Conservation (phyloP, 345 rosid species). For the Eucalyptus globulus region DNA sequence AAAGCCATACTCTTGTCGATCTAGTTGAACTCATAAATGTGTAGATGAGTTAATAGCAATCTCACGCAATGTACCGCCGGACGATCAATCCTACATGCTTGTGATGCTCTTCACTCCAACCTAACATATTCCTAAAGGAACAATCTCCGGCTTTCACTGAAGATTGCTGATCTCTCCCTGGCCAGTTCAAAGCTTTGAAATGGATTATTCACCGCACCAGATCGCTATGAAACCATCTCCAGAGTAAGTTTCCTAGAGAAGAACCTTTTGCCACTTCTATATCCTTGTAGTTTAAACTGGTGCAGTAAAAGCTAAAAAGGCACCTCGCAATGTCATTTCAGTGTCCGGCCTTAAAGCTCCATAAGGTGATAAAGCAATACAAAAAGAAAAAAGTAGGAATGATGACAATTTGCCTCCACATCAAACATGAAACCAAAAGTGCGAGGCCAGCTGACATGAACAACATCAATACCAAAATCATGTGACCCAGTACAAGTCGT, state of each 20-base stretch:
- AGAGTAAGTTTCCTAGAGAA: neutral
- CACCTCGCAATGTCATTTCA: neutral
- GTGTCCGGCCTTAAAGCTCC: neutral
- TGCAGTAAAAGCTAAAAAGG: neutral
- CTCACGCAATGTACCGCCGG: neutral
- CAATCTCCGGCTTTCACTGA: neutral
- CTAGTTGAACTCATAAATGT: neutral
- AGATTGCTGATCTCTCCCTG: neutral
- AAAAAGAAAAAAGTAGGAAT: neutral
- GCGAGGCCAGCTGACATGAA: neutral
- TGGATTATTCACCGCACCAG: neutral
- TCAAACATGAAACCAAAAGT: neutral
- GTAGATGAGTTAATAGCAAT: neutral
- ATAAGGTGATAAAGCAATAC: neutral
- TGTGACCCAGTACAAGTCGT: neutral
- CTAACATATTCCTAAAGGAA: neutral
- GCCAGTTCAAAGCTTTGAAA: neutral
- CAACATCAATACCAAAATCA: neutral
- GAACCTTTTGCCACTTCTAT: neutral
- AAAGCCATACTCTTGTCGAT: neutral
- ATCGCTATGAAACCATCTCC: neutral
- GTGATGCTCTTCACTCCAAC: neutral
- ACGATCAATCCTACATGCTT: neutral
- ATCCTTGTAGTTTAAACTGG: neutral
- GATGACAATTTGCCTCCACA: neutral